These are phyloP conservation scores for Apiospora arundinis DNA, from an alignment of 2,329 filamentous ascomycete species.

Conservation along the genomic window DNA sequence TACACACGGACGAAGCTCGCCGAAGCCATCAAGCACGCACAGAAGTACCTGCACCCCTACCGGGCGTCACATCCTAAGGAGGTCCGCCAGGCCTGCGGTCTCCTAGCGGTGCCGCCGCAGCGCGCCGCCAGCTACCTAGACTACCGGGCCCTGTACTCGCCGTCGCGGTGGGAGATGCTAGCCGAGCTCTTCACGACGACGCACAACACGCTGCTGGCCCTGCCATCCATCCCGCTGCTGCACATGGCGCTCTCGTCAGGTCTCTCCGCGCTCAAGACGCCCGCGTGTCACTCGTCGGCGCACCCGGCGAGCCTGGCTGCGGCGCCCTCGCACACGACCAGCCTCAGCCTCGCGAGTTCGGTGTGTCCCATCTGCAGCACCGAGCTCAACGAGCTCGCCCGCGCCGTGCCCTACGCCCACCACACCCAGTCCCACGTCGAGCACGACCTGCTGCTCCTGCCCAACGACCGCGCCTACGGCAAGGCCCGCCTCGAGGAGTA, in stretches of 20 bases:
- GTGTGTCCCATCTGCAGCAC: conserved; percentile 96
- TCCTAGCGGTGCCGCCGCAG: conserved; percentile 76
- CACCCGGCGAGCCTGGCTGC: conserved; percentile 35
- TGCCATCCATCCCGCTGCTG: conserved; percentile 83
- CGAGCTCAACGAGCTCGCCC: conserved; percentile 90
- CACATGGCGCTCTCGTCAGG: conserved; percentile 91
- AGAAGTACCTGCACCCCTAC: conserved; percentile 78
- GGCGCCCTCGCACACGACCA: conserved; percentile 48
- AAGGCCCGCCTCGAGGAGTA: conserved; percentile 75
- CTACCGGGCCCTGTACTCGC: conserved; percentile 70
- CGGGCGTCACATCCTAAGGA: conserved; percentile 71
- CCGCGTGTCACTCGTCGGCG: conserved; percentile 77
- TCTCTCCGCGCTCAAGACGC: conserved; percentile 93
- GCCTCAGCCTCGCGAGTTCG: conserved; percentile 64
- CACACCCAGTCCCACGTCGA: conserved; percentile 95
- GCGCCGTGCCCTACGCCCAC: conserved; percentile 90
- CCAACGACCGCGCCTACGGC: conserved; percentile 87
- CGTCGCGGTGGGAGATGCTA: conserved; percentile 75
- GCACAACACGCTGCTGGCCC: conserved; percentile 83
- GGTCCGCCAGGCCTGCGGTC: conserved; percentile 75
- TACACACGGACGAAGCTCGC: conserved; percentile 60
- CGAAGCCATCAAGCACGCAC: conserved; percentile 83
- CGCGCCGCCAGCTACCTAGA: conserved; percentile 46
- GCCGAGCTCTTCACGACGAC: conserved; percentile 83
- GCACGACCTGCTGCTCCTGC: conserved; percentile 82